Percentiles rank a stretch among this genome's conserved stretches.
These are phyloP conservation scores for Lachancea waltii DNA, from an alignment of 805 yeast genomes.

Conservation along the genomic window DNA sequence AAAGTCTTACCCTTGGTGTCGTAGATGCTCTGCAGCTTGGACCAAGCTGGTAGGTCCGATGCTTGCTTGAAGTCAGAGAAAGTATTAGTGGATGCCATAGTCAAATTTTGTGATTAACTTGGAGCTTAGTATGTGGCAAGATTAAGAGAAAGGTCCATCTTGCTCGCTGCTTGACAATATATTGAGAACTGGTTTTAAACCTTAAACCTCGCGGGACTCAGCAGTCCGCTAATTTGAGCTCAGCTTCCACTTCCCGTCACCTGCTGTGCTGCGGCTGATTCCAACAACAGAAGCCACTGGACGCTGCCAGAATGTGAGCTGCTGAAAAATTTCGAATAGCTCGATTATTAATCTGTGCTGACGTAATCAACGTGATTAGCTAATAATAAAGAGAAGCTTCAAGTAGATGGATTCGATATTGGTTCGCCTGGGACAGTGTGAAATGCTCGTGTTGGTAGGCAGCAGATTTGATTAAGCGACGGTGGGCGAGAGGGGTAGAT, in stretches of 20 bases:
- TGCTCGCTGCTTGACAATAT: too few species aligned
- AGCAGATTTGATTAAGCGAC: too few species aligned
- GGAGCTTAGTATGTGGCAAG: not conserved
- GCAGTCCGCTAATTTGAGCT: not conserved
- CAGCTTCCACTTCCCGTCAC: conserved; percentile 9
- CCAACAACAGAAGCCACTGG: conserved; percentile 5
- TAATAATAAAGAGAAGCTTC: too few species aligned
- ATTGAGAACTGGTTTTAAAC: conserved; percentile 1
- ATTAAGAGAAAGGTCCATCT: not conserved
- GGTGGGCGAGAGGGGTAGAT: too few species aligned
- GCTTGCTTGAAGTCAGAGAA: conserved; percentile 52
- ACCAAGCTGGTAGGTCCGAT: conserved; percentile 79
- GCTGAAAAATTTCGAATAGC: not conserved
- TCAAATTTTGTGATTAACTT: not conserved
- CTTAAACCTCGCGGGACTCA: not conserved
- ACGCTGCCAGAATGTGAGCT: conserved; percentile 1
- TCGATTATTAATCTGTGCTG: not conserved
- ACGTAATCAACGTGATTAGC: not conserved
- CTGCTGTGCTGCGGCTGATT: conserved; percentile 4
- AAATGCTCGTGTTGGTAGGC: too few species aligned
- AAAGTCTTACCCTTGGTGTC: conserved; percentile 62
- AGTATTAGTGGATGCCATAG: conserved; percentile 20
- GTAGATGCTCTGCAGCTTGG: conserved; percentile 63
- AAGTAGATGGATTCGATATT: too few species aligned
- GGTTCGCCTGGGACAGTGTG: too few species aligned